phyloP scores from a whole-genome alignment of 805 yeast genomes.

The Candida silvicultrix region DNA sequence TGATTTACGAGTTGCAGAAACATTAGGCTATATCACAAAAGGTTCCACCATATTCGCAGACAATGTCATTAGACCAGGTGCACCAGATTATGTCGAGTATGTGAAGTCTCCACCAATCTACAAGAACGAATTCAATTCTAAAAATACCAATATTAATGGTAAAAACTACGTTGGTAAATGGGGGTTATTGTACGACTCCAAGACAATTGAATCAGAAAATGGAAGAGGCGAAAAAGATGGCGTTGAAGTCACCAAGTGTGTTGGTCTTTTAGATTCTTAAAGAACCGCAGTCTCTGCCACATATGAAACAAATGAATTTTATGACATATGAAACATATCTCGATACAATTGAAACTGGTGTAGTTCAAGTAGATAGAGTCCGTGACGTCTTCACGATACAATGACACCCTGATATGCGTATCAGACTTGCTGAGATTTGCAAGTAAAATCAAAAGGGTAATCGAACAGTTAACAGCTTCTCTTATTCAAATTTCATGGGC shows the following conservation, averaged over 20 bases:
- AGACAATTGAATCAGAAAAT: constrained; percentile 14
- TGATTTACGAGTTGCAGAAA: constrained; percentile 35
- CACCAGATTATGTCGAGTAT: constrained; percentile 33
- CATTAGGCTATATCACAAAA: constrained; percentile 30
- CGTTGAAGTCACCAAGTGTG: constrained; percentile 15
- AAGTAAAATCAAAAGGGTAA: too few species aligned
- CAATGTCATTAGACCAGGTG: constrained; percentile 30
- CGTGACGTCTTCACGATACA: too few species aligned
- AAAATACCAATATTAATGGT: constrained; percentile 24
- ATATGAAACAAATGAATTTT: too few species aligned
- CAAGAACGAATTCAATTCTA: constrained; percentile 25
- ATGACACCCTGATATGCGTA: too few species aligned
- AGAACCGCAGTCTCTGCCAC: neutral
- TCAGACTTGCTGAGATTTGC: too few species aligned
- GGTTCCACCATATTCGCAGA: constrained; percentile 36
- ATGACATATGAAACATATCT: too few species aligned
- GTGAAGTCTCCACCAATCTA: constrained; percentile 32
- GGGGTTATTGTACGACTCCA: constrained; percentile 33
- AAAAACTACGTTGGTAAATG: constrained; percentile 29
- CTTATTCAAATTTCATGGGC: too few species aligned
- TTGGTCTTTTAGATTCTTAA: constrained; percentile 10
- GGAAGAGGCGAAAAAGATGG: constrained; percentile 4
- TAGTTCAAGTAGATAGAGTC: too few species aligned
- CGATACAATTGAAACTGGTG: too few species aligned
- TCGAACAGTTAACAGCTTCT: too few species aligned